Base-by-base conservation (phyloP, 257 asterid species). In the Ehretia macrophylla region DNA sequence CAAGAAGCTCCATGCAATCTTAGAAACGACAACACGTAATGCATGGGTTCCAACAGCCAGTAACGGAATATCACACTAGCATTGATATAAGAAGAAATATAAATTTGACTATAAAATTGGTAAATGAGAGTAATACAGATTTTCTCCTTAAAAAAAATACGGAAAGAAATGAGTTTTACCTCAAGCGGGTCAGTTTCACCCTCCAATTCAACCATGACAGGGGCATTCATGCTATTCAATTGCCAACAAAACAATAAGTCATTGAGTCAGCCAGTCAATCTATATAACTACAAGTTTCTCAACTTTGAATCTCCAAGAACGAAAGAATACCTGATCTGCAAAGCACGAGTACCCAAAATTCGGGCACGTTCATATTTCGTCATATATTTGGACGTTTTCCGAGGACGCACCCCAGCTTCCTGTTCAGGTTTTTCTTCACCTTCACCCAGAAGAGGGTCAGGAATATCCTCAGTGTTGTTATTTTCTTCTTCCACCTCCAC, bases 151-250 rank as follows among this genome's bases (percentile, higher is more conserved):
- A 9, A 16, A 21, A 10, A 8, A 27, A 18, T 11, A 0, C 22
- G 6, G 32, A 46, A 11, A 17, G 32, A 46, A 11, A 58, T 35
- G 63, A 64, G 20, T 14, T 46, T 71, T 71, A 90, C 95, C 97
- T 90, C 97, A 52, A 90, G 78, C 0, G 96, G 96, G 67, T 84
- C 97, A 3, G 90, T 87, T 76, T 90, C 97, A 9, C 97, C 96
- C 70, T 90, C 97, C 79, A 90, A 66, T 79, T 90, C 96, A 75
- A 90, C 97, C 97, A 90, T 90, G 64, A 90, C 96, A 17, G 96
- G 97, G 18, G 97, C 97, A 79, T 90, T 90, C 96, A 87, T 90
- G 82, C 97, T 90, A 80, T 62, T 4, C 59, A 54, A 62, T 39
- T 51, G 59, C 39, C 44, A 44, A 70, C 11, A 10, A 40, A 62